Evolutionary conservation across 495 filamentous ascomycete genomes (phyloP).

Genomic region (Articulospora tetracladia): DNA sequence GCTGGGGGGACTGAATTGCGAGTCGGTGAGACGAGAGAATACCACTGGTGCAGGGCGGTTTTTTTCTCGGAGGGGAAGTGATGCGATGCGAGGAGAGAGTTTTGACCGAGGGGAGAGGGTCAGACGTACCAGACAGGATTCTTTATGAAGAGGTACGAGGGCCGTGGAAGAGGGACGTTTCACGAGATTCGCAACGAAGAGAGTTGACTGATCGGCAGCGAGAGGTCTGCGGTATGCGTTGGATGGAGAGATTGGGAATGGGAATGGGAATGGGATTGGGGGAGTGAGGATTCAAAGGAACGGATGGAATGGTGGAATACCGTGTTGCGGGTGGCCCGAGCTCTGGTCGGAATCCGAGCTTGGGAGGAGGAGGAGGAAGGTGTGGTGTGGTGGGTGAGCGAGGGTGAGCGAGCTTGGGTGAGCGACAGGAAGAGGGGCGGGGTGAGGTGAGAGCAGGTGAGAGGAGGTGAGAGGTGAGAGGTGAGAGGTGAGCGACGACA

Average conservation of each 20-base stretch:
- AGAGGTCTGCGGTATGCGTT: background rate
- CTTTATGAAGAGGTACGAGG: slow-evolving; percentile 4
- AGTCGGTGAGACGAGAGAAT: slow-evolving; percentile 2
- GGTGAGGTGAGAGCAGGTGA: too few species aligned
- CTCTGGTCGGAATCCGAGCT: background rate
- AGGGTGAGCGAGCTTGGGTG: background rate
- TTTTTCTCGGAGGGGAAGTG: slow-evolving; percentile 2
- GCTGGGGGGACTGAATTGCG: background rate
- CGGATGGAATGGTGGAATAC: background rate
- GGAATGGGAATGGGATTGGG: background rate
- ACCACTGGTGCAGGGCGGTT: background rate
- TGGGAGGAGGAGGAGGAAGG: background rate
- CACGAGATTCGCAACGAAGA: background rate
- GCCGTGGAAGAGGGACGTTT: background rate
- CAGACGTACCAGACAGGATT: slow-evolving; percentile 7
- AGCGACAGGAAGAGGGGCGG: too few species aligned
- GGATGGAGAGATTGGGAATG: background rate
- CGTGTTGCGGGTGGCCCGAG: background rate
- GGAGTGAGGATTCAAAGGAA: background rate
- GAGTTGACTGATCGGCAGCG: slow-evolving; percentile 3
- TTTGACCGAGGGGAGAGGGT: background rate
- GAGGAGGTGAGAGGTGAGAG: too few species aligned
- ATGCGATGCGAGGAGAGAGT: slow-evolving; percentile 6
- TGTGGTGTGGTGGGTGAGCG: background rate
- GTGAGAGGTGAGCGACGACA: too few species aligned